Base-by-base conservation (phyloP, 192 early-diverging fungal species). In the Coemansia javaensis region DNA sequence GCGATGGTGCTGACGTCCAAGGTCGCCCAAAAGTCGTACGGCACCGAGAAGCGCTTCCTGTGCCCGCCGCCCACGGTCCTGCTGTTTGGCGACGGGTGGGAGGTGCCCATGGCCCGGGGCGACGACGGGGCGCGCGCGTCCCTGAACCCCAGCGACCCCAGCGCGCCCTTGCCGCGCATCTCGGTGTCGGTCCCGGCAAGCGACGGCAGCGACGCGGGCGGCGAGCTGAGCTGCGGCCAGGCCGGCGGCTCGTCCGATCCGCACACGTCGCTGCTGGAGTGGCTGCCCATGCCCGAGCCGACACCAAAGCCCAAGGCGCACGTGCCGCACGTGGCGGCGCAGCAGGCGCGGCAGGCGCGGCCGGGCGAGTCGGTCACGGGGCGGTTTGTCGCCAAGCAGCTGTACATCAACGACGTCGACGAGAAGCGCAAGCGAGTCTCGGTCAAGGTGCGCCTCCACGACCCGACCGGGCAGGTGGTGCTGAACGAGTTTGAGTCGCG, bases 1-100 rank as follows among this genome's bases (percentile, higher is more conserved):
- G 81, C 92, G 9, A 60, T 93, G 47, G 80, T 95, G 15, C 63
- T 90, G 39, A 89, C 89, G 24, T 83, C 87, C 16, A 90, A 88
- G 42, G 91, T 93, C 4, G 91, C 85, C 5, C 93, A 96, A 77
- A 96, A 96, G 49, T 87, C 85, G 3, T 96, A 96, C 53, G 93
- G 91, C 21, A 87, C 83, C 27, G 93, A 96, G 58, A 94, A 93
- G 68, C 79, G 92, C 75, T 93, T 93, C 53, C 53, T 93, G 20
- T 90, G 87, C 39, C 90, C 90, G 16, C 87, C 86, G 20, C 89
- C 88, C 7, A 90, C 87, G 18, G 82, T 90, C 5, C 77, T 86
- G 50, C 71, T 90, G 7, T 67, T 90, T 36, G 89, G 89, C 32
- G 63, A 79, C 33, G 78, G 72, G 45, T 91, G 88, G 90, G 77